A percentile compares a stretch with the other conserved stretches of the same genome.
Conservation (phyloP, 768 basidiomycete genomes). For the Ramaria sp. region DNA sequence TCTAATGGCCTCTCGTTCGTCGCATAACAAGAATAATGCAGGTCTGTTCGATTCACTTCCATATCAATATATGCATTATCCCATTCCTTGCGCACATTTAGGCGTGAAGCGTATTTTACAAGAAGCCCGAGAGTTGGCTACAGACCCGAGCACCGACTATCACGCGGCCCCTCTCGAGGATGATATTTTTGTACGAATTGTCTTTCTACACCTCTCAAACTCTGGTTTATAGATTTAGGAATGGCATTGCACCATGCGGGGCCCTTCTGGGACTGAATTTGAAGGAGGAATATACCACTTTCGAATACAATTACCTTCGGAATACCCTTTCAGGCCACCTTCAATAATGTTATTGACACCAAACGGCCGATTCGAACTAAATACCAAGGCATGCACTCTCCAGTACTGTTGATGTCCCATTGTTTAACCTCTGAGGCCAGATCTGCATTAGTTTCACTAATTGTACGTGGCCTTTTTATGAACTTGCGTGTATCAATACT, state of each 20-base stretch:
- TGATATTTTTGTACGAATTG: conserved; percentile 70
- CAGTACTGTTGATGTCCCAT: background rate
- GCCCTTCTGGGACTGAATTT: conserved; percentile 79
- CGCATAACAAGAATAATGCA: conserved; percentile 86
- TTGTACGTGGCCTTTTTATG: conserved; percentile 39
- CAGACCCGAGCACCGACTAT: conserved; percentile 81
- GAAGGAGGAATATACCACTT: conserved; percentile 96
- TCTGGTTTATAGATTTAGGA: conserved; percentile 31
- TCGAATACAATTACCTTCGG: conserved; percentile 79
- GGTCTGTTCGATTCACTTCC: conserved; percentile 32
- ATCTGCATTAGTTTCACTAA: conserved; percentile 91
- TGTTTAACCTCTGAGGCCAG: conserved; percentile 27
- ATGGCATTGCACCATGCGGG: conserved; percentile 98
- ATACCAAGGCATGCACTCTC: conserved; percentile 65
- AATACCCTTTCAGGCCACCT: conserved; percentile 95
- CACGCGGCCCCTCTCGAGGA: conserved; percentile 73
- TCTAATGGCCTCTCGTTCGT: conserved; percentile 20
- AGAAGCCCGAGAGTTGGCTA: conserved; percentile 82
- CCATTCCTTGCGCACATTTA: conserved; percentile 16
- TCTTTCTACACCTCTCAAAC: background rate
- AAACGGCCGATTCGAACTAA: conserved; percentile 92
- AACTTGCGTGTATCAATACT: background rate
- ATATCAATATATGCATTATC: background rate
- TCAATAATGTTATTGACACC: conserved; percentile 95
- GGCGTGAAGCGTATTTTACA: conserved; percentile 97